These are phyloP conservation scores for Colletotrichum theobromicola DNA, from an alignment of 2,329 filamentous ascomycete species.

Conservation along the genomic window DNA sequence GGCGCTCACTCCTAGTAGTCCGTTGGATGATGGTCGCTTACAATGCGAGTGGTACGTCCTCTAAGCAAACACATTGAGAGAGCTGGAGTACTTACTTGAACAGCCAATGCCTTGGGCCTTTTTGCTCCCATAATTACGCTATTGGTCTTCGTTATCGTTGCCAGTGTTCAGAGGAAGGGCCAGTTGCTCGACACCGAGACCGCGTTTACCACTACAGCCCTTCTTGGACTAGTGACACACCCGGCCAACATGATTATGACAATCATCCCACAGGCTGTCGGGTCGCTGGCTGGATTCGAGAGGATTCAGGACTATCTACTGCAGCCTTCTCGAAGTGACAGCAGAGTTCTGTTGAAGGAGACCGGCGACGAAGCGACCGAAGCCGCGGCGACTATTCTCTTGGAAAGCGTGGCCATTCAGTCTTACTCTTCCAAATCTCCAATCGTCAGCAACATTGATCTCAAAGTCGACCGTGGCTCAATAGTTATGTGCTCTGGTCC, in stretches of 20 bases:
- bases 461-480: not conserved
- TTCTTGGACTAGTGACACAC: constrained; percentile 24
- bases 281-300: constrained; percentile 21
- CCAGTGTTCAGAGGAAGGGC: not conserved
- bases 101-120: constrained; percentile 22
- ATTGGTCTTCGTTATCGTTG: not conserved
- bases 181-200: not conserved
- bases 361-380: not conserved
- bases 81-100: not conserved
- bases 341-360: not conserved
- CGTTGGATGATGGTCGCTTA: constrained; percentile 21
- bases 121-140: constrained; percentile 9
- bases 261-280: constrained; percentile 11
- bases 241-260: constrained; percentile 20
- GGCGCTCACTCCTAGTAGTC: not conserved
- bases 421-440: not conserved
- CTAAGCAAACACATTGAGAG: not conserved
- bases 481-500: not conserved
- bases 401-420: not conserved
- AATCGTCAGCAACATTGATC: not conserved
- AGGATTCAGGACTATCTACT: constrained; percentile 24
- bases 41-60: constrained; percentile 3
- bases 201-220: constrained; percentile 26
- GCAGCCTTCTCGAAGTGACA: not conserved
- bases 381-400: not conserved